These are phyloP conservation scores for Lasiodiplodia citricola DNA, from an alignment of 2,329 filamentous ascomycete genomes.

Conservation along the genomic window DNA sequence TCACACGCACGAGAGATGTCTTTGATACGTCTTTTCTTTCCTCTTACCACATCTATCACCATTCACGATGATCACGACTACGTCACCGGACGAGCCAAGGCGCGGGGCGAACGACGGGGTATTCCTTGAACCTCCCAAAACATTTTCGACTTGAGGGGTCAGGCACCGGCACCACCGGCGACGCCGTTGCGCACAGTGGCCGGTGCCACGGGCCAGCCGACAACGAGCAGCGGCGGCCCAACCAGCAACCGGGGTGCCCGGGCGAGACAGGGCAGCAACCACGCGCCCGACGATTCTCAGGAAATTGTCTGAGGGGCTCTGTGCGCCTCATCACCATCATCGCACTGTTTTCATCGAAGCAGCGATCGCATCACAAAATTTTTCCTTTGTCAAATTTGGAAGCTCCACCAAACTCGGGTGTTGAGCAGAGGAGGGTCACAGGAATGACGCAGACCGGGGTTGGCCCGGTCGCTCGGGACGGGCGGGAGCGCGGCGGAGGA, in stretches of 20 bases:
- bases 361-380: constrained; percentile 8
- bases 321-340: neutral
- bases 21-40: constrained; percentile 15
- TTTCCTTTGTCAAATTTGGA: constrained; percentile 7
- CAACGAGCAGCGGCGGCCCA: constrained; percentile 7
- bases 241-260: constrained; percentile 15
- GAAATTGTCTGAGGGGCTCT: constrained; percentile 1
- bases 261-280: constrained; percentile 20
- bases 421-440: constrained; percentile 5
- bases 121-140: constrained; percentile 12
- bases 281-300: neutral
- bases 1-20: neutral
- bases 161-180: neutral
- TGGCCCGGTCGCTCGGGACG: neutral
- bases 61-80: constrained; percentile 9
- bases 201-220: neutral
- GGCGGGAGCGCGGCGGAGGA: constrained; percentile 3
- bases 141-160: neutral
- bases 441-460: constrained; percentile 1
- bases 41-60: neutral
- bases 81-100: constrained; percentile 1
- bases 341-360: constrained; percentile 11
- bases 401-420: constrained; percentile 16
- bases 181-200: constrained; percentile 2
- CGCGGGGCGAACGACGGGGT: constrained; percentile 2